Conservation (phyloP, 768 basidiomycete genomes). For the Filobasidium wieringae region DNA sequence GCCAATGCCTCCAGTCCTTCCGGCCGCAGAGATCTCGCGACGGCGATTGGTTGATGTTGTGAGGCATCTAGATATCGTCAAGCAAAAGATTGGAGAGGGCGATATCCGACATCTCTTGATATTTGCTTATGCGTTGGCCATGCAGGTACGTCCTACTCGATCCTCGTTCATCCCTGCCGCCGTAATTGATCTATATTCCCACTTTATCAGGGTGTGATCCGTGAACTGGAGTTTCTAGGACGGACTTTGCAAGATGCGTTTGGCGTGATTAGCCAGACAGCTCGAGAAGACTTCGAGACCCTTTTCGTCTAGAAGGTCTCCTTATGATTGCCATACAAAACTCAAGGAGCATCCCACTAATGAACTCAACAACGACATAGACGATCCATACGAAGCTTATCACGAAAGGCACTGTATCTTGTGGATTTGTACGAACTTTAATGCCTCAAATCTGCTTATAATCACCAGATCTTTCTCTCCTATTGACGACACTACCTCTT, state of each 20-base stretch:
- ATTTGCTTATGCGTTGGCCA: conserved; percentile 84
- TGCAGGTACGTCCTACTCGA: conserved; percentile 45
- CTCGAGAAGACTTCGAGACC: conserved; percentile 63
- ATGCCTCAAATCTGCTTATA: too few relatives aligned
- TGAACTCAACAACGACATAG: too few relatives aligned
- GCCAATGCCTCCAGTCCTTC: conserved; percentile 90
- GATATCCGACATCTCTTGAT: conserved; percentile 72
- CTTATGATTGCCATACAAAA: too few relatives aligned
- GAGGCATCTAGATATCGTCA: conserved; percentile 73
- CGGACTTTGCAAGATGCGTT: conserved; percentile 73
- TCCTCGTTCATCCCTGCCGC: neutral
- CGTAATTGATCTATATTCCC: neutral
- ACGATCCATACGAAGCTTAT: too few relatives aligned
- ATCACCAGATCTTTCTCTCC: too few relatives aligned
- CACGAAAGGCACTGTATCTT: too few relatives aligned
- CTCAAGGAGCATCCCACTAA: too few relatives aligned
- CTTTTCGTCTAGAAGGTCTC: conserved; percentile 47
- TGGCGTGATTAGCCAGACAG: conserved; percentile 75
- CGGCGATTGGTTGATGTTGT: conserved; percentile 73
- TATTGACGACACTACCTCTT: too few relatives aligned
- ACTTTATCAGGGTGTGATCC: conserved; percentile 58
- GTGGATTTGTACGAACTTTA: too few relatives aligned
- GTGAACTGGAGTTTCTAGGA: conserved; percentile 74
- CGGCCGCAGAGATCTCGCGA: conserved; percentile 77
- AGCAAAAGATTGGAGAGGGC: conserved; percentile 62